A percentile compares a stretch with the other conserved stretches of the same genome.
Evolutionary conservation across 2,329 filamentous ascomycete species (phyloP).

Genomic region (Colletotrichum australisinense): DNA sequence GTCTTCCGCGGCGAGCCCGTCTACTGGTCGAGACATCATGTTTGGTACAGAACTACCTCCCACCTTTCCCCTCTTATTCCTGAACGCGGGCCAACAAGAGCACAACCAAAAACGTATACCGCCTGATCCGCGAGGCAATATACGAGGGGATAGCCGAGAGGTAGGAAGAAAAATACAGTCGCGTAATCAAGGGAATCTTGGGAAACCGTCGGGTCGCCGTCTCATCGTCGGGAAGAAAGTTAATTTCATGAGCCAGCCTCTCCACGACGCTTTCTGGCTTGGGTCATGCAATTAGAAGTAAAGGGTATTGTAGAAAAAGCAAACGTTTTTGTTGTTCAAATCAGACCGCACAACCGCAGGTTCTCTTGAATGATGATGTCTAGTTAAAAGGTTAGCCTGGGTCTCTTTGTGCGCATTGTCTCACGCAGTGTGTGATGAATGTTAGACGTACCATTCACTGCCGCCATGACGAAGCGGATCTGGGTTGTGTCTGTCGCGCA

Average conservation of each 20-base stretch:
- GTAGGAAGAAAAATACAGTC: slow-evolving; percentile 35
- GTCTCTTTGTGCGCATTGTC: slow-evolving; percentile 9
- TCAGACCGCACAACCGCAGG: slow-evolving; percentile 94
- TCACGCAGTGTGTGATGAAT: background rate
- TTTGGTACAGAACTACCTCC: slow-evolving; percentile 33
- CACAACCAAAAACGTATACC: slow-evolving; percentile 27
- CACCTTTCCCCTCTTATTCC: slow-evolving; percentile 13
- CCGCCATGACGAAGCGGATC: slow-evolving; percentile 99
- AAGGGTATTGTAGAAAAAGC: slow-evolving; percentile 56
- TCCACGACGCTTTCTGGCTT: slow-evolving; percentile 35
- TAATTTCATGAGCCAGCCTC: slow-evolving; percentile 37
- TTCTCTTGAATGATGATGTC: slow-evolving; percentile 99
- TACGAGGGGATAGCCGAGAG: slow-evolving; percentile 27
- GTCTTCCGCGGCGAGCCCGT: slow-evolving; percentile 7
- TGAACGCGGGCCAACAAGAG: slow-evolving; percentile 25
- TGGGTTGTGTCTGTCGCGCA: slow-evolving; percentile 99
- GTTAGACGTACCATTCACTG: slow-evolving; percentile 85
- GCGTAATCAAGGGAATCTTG: slow-evolving; percentile 35
- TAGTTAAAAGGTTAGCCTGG: slow-evolving; percentile 48
- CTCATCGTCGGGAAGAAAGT: slow-evolving; percentile 29
- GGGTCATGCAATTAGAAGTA: slow-evolving; percentile 44
- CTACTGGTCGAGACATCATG: slow-evolving; percentile 28
- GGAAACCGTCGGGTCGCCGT: slow-evolving; percentile 36
- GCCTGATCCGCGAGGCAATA: slow-evolving; percentile 23
- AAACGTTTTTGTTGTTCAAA: slow-evolving; percentile 68